phyloP scores from a whole-genome alignment of 345 rosid genomes.

The Rhodamnia argentea region DNA sequence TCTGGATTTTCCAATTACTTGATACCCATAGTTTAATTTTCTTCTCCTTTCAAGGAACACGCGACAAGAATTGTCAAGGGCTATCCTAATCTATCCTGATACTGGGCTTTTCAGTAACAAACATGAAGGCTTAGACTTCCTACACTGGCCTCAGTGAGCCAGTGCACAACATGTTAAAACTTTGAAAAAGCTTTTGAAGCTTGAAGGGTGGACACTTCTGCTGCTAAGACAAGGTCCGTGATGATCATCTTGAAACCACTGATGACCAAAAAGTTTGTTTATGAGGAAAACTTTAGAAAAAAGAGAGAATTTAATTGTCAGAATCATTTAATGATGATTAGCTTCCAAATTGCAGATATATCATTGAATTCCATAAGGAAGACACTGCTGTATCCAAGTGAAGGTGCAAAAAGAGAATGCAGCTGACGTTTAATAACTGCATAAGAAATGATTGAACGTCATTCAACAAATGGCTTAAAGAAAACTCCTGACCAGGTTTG shows the following conservation, averaged over 20 bases:
- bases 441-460: not conserved
- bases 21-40: too few relatives aligned
- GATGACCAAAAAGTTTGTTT: not conserved
- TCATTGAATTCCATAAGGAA: not conserved
- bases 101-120: not conserved
- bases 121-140: not conserved
- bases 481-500: not conserved
- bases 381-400: not conserved
- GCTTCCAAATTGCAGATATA: not conserved
- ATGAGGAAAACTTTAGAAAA: not conserved
- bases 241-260: not conserved
- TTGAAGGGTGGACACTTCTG: not conserved
- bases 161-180: not conserved
- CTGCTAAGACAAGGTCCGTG: not conserved
- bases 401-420: not conserved
- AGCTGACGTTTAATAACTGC: not conserved
- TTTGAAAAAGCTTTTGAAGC: not conserved
- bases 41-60: too few relatives aligned
- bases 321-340: not conserved
- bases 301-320: not conserved
- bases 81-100: too few relatives aligned
- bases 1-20: too few relatives aligned
- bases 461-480: not conserved
- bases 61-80: too few relatives aligned
- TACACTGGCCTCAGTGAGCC: not conserved